Conservation (phyloP, 2,329 filamentous ascomycete species). For the Fusarium sp. region DNA sequence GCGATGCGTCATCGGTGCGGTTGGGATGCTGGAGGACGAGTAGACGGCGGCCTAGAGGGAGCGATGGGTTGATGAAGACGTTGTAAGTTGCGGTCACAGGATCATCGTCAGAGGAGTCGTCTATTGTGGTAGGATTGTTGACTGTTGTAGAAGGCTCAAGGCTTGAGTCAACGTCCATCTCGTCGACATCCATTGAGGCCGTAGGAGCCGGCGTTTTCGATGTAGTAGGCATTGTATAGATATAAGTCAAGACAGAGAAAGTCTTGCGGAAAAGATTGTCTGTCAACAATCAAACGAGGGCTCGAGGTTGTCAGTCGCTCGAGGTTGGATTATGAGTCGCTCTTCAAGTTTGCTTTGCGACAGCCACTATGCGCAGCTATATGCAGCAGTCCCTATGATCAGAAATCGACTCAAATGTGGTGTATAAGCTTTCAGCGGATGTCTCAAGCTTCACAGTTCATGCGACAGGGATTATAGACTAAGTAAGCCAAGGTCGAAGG, state of each 20-base stretch:
- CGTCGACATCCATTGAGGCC: conserved; percentile 43
- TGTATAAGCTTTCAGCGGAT: background rate
- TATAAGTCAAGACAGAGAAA: background rate
- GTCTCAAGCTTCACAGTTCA: background rate
- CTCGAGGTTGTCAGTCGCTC: background rate
- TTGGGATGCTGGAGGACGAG: conserved; percentile 93
- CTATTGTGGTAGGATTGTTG: conserved; percentile 20
- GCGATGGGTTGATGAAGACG: conserved; percentile 84
- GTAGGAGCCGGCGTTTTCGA: conserved; percentile 25
- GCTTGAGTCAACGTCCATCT: conserved; percentile 38
- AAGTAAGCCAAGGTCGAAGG: background rate
- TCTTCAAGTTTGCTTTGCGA: conserved; percentile 28
- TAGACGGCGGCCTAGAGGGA: conserved; percentile 72
- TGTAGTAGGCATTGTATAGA: conserved; percentile 23
- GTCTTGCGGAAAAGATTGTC: background rate
- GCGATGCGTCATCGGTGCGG: conserved; percentile 69
- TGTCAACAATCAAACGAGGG: background rate
- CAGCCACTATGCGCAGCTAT: conserved; percentile 6
- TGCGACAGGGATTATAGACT: background rate
- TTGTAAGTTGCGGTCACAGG: conserved; percentile 82
- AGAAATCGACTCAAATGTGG: background rate
- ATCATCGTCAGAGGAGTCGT: conserved; percentile 65
- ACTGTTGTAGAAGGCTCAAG: conserved; percentile 24
- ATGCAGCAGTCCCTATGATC: background rate
- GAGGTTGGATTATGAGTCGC: conserved; percentile 11